Evolutionary conservation across 2,329 filamentous ascomycete species (phyloP).

Genomic region (Ophiostoma piceae): DNA sequence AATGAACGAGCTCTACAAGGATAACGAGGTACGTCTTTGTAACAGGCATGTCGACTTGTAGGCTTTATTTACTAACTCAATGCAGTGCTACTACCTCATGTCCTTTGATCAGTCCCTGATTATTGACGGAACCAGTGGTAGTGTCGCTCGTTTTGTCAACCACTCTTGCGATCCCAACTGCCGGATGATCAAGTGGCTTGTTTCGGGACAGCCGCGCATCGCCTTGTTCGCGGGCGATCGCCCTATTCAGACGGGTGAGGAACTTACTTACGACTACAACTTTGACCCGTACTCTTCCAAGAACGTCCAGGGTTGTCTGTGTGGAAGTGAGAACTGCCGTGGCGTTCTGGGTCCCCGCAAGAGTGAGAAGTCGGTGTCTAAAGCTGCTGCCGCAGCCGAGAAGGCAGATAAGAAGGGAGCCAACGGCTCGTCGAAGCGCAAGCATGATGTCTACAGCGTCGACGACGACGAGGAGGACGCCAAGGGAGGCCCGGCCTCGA

Average conservation of each 20-base stretch:
- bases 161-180: constrained; percentile 96
- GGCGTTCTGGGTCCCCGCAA: constrained; percentile 60
- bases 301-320: constrained; percentile 63
- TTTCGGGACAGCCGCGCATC: constrained; percentile 90
- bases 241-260: constrained; percentile 89
- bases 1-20: constrained; percentile 89
- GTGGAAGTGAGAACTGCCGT: constrained; percentile 58
- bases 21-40: constrained; percentile 67
- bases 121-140: constrained; percentile 92
- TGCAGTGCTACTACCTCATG: constrained; percentile 94
- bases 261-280: constrained; percentile 89
- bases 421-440: constrained; percentile 23
- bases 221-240: constrained; percentile 87
- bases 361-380: constrained; percentile 36
- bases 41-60: not conserved
- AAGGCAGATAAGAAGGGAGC: constrained; percentile 2
- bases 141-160: constrained; percentile 95
- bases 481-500: constrained; percentile 17
- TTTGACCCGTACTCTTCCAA: constrained; percentile 65
- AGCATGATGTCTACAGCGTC: constrained; percentile 19
- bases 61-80: constrained; percentile 19
- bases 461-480: constrained; percentile 14
- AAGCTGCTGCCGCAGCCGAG: constrained; percentile 19
- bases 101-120: constrained; percentile 98
- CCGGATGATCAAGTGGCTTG: constrained; percentile 96